Conservation (phyloP, 768 basidiomycete genomes). For the Exsudoporus frostii region DNA sequence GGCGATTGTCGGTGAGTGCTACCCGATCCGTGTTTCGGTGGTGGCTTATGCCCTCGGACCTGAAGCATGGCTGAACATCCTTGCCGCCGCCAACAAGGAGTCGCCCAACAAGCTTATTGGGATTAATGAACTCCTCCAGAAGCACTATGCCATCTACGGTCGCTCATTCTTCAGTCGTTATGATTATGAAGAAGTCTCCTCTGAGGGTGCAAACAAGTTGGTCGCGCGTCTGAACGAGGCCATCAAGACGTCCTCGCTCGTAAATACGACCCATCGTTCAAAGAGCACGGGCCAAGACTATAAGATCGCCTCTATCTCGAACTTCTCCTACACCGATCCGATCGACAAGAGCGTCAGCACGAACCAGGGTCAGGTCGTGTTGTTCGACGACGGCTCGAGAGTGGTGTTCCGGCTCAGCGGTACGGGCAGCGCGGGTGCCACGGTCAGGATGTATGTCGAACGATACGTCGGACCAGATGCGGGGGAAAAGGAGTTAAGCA, state of each 20-base stretch:
- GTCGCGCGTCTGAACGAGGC: slow-evolving; percentile 74
- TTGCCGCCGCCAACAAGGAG: slow-evolving; percentile 81
- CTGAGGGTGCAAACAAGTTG: slow-evolving; percentile 83
- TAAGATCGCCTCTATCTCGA: slow-evolving; percentile 70
- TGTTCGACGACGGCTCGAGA: slow-evolving; percentile 87
- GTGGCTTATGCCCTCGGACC: background rate
- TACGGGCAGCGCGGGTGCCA: slow-evolving; percentile 94
- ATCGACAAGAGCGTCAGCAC: slow-evolving; percentile 90
- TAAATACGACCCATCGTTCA: slow-evolving; percentile 64
- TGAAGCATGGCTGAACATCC: slow-evolving; percentile 94
- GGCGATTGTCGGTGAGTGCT: slow-evolving; percentile 83
- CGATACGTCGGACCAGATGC: slow-evolving; percentile 75
- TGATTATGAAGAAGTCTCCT: slow-evolving; percentile 97
- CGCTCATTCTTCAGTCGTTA: slow-evolving; percentile 99
- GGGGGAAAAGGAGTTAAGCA: slow-evolving; percentile 64
- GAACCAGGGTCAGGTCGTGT: slow-evolving; percentile 95
- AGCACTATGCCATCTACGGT: slow-evolving; percentile 90
- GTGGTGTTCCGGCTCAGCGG: slow-evolving; percentile 96
- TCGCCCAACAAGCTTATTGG: slow-evolving; percentile 75
- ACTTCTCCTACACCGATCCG: slow-evolving; percentile 98
- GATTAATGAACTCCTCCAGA: slow-evolving; percentile 86
- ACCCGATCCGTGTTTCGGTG: slow-evolving; percentile 2
- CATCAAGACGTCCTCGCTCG: slow-evolving; percentile 65
- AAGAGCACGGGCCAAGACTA: slow-evolving; percentile 67
- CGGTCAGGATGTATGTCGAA: slow-evolving; percentile 95